Evolutionary conservation across 192 early-diverging fungal genomes (phyloP).

Genomic region (Rhizoclosmatium globosum): DNA sequence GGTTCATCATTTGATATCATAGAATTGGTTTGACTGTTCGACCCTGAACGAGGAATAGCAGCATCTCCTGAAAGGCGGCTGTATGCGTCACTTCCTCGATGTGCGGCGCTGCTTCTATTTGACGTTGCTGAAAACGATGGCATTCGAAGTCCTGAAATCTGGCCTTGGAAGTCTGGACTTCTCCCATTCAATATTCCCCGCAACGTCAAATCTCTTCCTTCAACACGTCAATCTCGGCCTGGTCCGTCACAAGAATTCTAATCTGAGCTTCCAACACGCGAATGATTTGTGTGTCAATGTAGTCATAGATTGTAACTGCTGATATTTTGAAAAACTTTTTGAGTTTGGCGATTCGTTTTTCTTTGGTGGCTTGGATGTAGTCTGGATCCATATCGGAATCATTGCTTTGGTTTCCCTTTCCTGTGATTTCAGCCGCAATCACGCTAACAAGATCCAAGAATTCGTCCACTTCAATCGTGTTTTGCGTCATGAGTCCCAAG

Average conservation of each 20-base stretch:
- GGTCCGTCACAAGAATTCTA: conserved; percentile 18
- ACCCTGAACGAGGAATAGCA: too few species aligned
- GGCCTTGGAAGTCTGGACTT: conserved; percentile 21
- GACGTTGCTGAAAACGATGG: not conserved
- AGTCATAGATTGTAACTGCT: conserved; percentile 10
- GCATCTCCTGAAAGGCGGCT: too few species aligned
- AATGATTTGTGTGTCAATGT: conserved; percentile 33
- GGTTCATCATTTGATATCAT: too few species aligned
- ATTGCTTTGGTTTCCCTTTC: not conserved
- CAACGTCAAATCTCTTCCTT: conserved; percentile 17
- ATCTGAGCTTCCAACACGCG: conserved; percentile 20
- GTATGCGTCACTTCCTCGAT: not conserved
- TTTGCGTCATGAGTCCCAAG: not conserved
- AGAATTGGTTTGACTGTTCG: too few species aligned
- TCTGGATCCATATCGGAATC: not conserved
- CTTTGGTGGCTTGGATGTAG: not conserved
- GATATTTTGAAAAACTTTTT: conserved; percentile 30
- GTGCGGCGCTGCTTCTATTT: not conserved
- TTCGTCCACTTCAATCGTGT: conserved; percentile 10
- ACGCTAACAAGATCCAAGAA: conserved; percentile 16
- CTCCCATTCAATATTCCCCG: conserved; percentile 6
- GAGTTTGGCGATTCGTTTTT: conserved; percentile 9
- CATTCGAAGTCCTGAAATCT: not conserved
- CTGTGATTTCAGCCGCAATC: conserved; percentile 11
- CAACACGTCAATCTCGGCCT: conserved; percentile 11